Conservation (phyloP, 1,139 yeast genomes). For the Ashbya aceris region DNA sequence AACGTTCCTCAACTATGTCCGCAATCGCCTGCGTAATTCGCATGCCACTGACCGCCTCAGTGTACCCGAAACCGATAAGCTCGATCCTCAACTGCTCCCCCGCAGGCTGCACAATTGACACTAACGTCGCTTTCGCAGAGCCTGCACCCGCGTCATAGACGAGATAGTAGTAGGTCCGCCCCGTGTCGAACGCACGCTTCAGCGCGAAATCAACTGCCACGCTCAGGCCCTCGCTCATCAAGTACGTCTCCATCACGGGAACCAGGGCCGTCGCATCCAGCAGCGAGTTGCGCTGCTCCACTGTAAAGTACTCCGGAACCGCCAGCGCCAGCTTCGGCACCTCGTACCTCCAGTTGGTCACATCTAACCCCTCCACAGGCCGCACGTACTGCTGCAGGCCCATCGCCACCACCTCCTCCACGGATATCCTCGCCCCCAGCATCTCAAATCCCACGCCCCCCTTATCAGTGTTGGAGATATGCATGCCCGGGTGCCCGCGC, state of each 20-base stretch:
- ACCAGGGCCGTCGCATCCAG: constrained; percentile 49
- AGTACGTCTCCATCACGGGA: constrained; percentile 43
- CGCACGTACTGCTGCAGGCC: constrained; percentile 59
- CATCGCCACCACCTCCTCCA: constrained; percentile 88
- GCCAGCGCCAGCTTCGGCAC: constrained; percentile 43
- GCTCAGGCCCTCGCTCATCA: constrained; percentile 85
- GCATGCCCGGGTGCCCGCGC: constrained; percentile 52
- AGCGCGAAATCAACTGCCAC: constrained; percentile 69
- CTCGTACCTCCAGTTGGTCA: constrained; percentile 47
- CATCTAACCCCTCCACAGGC: constrained; percentile 45
- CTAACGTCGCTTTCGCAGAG: constrained; percentile 75
- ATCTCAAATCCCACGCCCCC: constrained; percentile 49
- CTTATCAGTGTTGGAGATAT: constrained; percentile 40
- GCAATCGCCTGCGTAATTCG: constrained; percentile 57
- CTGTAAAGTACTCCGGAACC: constrained; percentile 64
- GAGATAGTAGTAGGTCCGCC: constrained; percentile 51
- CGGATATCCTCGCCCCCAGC: constrained; percentile 40
- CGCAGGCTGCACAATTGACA: constrained; percentile 48
- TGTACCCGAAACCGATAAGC: constrained; percentile 65
- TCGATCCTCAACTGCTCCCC: constrained; percentile 40
- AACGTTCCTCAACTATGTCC: constrained; percentile 49
- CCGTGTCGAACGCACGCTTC: constrained; percentile 33
- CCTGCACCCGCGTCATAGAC: constrained; percentile 93
- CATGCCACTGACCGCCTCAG: constrained; percentile 64
- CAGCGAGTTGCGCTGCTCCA: constrained; percentile 60